These are phyloP conservation scores for Rubia occidens DNA, from an alignment of 305 asterid genomes.

Conservation along the genomic window DNA sequence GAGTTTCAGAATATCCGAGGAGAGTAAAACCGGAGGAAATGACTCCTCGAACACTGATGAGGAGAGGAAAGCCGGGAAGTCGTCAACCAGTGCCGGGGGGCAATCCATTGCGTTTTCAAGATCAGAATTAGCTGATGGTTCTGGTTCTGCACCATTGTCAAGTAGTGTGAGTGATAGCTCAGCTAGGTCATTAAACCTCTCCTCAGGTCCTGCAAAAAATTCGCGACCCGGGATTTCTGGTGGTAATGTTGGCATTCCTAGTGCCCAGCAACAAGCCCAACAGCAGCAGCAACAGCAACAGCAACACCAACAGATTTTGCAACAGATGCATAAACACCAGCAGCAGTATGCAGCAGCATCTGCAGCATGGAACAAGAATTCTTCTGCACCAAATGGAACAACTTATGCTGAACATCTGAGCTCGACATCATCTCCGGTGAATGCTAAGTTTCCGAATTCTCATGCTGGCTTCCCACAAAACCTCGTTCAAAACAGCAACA, in stretches of 20 bases:
- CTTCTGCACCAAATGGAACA: conserved; percentile 40
- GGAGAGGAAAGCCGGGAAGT: conserved; percentile 49
- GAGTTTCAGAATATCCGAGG: conserved; percentile 47
- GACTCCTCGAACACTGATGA: conserved; percentile 52
- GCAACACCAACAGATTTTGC: conserved; percentile 2
- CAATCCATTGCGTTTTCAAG: conserved; percentile 72
- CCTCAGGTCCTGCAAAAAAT: conserved; percentile 29
- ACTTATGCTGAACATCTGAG: conserved; percentile 55
- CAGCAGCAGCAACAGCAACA: conserved; percentile 20
- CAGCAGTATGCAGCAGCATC: conserved; percentile 27
- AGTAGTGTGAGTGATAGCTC: conserved; percentile 35
- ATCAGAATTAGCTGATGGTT: conserved; percentile 42
- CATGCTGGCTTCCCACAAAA: conserved; percentile 57
- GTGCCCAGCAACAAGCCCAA: conserved; percentile 43
- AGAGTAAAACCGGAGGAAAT: conserved; percentile 41
- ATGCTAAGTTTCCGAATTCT: conserved; percentile 46
- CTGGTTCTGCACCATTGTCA: conserved; percentile 29
- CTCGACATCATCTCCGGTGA: conserved; percentile 33
- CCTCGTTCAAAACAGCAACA: conserved; percentile 48
- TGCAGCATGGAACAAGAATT: conserved; percentile 45
- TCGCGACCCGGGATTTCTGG: conserved; percentile 40
- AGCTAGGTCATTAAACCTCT: conserved; percentile 19
- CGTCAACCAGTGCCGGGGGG: conserved; percentile 30
- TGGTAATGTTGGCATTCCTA: conserved; percentile 30
- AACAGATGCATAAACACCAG: conserved; percentile 44